Conservation (phyloP, 257 asterid species). For the Rubia yunnanensis region DNA sequence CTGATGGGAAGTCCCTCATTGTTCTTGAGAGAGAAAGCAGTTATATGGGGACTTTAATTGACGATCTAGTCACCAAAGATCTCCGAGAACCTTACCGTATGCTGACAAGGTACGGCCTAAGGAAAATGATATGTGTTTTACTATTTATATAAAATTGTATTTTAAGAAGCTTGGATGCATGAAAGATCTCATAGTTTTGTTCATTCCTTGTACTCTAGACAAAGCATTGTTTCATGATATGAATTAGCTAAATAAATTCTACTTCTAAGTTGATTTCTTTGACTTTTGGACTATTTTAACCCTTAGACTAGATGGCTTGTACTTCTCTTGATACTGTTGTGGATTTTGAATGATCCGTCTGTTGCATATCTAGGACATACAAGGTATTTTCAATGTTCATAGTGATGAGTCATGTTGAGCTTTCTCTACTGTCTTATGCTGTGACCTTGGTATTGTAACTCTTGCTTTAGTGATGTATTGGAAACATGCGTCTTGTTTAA, state of each 20-base stretch:
- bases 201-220: background rate
- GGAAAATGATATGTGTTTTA: constrained; percentile 26
- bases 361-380: background rate
- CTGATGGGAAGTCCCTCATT: constrained; percentile 69
- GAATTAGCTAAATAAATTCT: background rate
- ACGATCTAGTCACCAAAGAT: constrained; percentile 95
- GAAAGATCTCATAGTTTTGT: background rate
- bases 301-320: background rate
- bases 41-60: constrained; percentile 89
- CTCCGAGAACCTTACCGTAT: constrained; percentile 98
- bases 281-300: background rate
- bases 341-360: background rate
- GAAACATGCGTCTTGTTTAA: background rate
- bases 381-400: background rate
- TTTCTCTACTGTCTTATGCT: background rate
- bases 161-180: background rate
- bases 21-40: constrained; percentile 99
- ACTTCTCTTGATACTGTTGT: background rate
- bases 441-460: background rate
- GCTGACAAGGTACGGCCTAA: constrained; percentile 69
- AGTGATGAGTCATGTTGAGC: background rate
- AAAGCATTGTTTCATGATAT: background rate
- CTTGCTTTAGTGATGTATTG: background rate
- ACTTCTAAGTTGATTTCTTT: background rate
- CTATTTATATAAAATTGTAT: background rate